Conservation (phyloP, 495 filamentous ascomycete species). For the Neurospora intermedia region DNA sequence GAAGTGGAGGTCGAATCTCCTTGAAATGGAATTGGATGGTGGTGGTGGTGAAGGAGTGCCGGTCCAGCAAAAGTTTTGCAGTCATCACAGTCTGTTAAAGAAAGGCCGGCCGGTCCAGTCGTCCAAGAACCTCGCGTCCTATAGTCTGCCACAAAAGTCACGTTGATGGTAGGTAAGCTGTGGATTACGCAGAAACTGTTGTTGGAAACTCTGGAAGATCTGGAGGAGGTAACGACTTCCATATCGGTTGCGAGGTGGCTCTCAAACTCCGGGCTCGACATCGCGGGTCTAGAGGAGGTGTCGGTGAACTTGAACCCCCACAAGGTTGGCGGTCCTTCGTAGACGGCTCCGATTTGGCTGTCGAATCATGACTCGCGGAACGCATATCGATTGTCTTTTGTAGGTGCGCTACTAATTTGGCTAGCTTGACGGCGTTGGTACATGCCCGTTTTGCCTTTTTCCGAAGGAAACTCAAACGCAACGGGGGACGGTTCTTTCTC, state of each 20-base stretch:
- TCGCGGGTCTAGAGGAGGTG: not conserved
- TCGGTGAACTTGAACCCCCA: not conserved
- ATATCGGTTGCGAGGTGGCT: not conserved
- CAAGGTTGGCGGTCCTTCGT: not conserved
- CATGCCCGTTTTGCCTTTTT: not conserved
- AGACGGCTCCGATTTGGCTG: not conserved
- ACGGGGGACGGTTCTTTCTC: not conserved
- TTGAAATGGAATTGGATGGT: too few species aligned
- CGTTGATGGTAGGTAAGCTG: too few species aligned
- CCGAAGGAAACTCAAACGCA: not conserved
- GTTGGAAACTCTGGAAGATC: too few species aligned
- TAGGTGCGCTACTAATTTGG: not conserved
- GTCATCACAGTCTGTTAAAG: too few species aligned
- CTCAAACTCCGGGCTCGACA: not conserved
- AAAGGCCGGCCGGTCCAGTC: too few species aligned
- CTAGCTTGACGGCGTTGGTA: not conserved
- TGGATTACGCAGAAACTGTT: too few species aligned
- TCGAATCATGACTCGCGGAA: not conserved
- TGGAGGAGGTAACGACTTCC: not conserved
- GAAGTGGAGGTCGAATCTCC: too few species aligned
- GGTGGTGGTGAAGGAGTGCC: too few species aligned
- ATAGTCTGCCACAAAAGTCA: too few species aligned
- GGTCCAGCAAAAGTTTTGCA: too few species aligned
- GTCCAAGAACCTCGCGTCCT: too few species aligned
- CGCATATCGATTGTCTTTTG: not conserved